Conservation (phyloP, 2,329 filamentous ascomycete species). For the Ceratocystis colombiana region DNA sequence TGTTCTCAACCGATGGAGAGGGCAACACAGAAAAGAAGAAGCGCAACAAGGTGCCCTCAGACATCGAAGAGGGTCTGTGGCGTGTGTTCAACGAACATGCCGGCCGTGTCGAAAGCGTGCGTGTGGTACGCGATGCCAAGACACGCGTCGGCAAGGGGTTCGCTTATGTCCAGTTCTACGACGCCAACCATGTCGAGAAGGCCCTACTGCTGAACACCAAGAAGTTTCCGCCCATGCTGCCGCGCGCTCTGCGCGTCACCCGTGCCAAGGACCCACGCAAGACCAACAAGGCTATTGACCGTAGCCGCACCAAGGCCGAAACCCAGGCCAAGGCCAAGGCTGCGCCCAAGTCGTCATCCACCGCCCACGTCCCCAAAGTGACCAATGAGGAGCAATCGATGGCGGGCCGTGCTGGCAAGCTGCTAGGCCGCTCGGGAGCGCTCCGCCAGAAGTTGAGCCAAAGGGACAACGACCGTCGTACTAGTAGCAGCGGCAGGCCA, state of each 20-base stretch:
- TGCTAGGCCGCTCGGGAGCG: constrained; percentile 61
- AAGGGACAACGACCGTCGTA: constrained; percentile 29
- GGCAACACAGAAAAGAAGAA: constrained; percentile 61
- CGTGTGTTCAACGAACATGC: constrained; percentile 60
- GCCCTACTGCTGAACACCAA: constrained; percentile 81
- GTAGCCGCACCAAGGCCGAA: constrained; percentile 30
- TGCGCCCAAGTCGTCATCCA: constrained; percentile 34
- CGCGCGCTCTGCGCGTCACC: constrained; percentile 72
- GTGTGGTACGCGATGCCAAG: constrained; percentile 77
- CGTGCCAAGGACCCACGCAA: constrained; percentile 68
- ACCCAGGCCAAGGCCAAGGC: constrained; percentile 34
- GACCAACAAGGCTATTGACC: constrained; percentile 44
- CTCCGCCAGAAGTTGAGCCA: constrained; percentile 35
- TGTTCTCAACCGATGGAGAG: constrained; percentile 53
- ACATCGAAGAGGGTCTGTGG: constrained; percentile 91
- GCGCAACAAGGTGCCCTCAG: constrained; percentile 63
- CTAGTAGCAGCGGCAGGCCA: constrained; percentile 23
- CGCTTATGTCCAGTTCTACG: constrained; percentile 91
- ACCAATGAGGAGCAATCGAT: constrained; percentile 60
- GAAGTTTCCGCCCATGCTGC: constrained; percentile 90
- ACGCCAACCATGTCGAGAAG: constrained; percentile 80
- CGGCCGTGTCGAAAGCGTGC: constrained; percentile 83
- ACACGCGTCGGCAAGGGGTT: constrained; percentile 95
- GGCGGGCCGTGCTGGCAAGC: constrained; percentile 61
- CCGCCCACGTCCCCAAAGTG: constrained; percentile 58